Percentiles rank a stretch among this genome's conserved stretches.
These are phyloP conservation scores for Cicer pinnatifidum DNA, from an alignment of 306 rosid species.

Conservation along the genomic window DNA sequence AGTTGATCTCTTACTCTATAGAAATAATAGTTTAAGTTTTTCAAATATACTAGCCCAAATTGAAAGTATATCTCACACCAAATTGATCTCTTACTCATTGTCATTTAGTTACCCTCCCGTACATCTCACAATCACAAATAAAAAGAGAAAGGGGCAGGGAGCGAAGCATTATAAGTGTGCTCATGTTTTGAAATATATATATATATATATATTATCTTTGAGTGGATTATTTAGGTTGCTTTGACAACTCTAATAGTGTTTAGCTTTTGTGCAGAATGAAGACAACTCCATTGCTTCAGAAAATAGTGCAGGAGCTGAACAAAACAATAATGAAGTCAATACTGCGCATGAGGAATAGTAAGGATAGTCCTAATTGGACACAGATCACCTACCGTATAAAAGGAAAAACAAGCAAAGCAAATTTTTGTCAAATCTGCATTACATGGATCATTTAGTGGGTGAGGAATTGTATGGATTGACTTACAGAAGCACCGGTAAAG, in stretches of 20 bases:
- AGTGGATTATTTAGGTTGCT: not conserved
- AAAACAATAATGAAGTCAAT: slow-evolving; percentile 20
- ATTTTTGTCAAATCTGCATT: not conserved
- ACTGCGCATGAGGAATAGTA: slow-evolving; percentile 12
- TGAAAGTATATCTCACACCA: not conserved
- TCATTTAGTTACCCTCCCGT: not conserved
- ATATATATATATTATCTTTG: not conserved
- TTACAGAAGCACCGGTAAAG: not conserved
- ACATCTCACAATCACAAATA: not conserved
- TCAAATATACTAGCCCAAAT: not conserved
- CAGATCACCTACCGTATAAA: not conserved
- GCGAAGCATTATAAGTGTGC: not conserved
- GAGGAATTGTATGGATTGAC: not conserved
- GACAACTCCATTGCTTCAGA: not conserved
- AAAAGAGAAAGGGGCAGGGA: not conserved
- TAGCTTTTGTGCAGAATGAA: slow-evolving; percentile 38
- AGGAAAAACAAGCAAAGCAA: not conserved
- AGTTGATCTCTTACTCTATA: not conserved
- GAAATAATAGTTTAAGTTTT: too few relatives aligned
- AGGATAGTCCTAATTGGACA: not conserved
- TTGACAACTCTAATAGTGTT: not conserved
- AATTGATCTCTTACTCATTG: not conserved
- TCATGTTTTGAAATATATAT: not conserved
- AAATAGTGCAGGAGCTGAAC: slow-evolving; percentile 22
- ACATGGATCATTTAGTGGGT: slow-evolving; percentile 5